Evolutionary conservation across 495 filamentous ascomycete species (phyloP).

Genomic region (Astrothelium subdiscretum): DNA sequence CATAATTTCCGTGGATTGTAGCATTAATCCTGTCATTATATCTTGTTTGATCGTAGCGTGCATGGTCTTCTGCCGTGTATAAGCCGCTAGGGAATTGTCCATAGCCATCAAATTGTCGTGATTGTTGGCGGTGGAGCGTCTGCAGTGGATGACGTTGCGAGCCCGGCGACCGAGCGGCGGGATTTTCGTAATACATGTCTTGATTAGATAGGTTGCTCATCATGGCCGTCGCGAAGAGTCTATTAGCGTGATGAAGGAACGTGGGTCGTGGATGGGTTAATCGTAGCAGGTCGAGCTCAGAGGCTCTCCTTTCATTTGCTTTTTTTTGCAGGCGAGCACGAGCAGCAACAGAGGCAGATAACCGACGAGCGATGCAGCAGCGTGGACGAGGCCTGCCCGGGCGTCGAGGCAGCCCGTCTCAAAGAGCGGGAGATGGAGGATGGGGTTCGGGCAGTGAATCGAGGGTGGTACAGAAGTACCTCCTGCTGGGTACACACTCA

Average conservation of each 20-base stretch:
- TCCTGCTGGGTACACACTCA: neutral
- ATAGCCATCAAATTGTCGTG: conserved; percentile 35
- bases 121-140: conserved; percentile 18
- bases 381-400: neutral
- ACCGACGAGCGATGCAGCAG: neutral
- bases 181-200: conserved; percentile 19
- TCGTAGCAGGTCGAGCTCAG: neutral
- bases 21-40: conserved; percentile 44
- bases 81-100: conserved; percentile 48
- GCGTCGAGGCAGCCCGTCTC: neutral
- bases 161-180: conserved; percentile 15
- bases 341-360: neutral
- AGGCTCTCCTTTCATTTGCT: neutral
- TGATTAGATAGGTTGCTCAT: conserved; percentile 11
- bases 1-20: conserved; percentile 40
- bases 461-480: neutral
- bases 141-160: conserved; percentile 11
- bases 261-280: neutral
- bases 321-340: neutral
- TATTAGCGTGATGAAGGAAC: conserved; percentile 5
- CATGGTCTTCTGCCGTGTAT: conserved; percentile 48
- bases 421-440: neutral
- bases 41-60: conserved; percentile 47
- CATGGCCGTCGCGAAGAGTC: neutral
- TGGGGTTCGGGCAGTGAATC: neutral